Base-by-base conservation (phyloP, 2,329 filamentous ascomycete species). In the Colletotrichum noveboracense region DNA sequence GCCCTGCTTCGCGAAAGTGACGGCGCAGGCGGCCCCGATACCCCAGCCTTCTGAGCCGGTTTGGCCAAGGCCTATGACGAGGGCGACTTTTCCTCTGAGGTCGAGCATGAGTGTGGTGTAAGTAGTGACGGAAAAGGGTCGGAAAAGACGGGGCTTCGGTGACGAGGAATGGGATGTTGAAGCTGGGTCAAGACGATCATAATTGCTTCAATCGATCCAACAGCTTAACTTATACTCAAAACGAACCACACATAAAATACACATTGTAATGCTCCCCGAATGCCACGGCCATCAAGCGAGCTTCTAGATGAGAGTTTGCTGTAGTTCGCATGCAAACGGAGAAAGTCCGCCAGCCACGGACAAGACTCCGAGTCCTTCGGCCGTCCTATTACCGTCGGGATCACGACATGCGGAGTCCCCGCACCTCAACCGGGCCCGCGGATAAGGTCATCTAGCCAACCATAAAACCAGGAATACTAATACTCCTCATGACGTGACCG, bases 21-120 rank as follows among this genome's bases (percentile, higher is more conserved):
- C 84, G n/a, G 88, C 87, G 64, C 85, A 88, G 43, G 89, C 87
- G 24, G 88, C 85, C 13, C 88, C 88, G 77, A 88, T 90, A 38
- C 88, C 88, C 89, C 88, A 90, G 24, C 86, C 87, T 32, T 85
- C 83, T 58, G 82, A 80, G 21, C 85, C 83, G 18, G 83, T 83
- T 79, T 88, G 85, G 28, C 87, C 87, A 36, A 88, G 84, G 52
- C 87, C 87, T 28, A 87, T 87, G 64, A 88, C 81, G 7, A 89
- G 82, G 24, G 84, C 86, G 30, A 89, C 83, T 81, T 88, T 87
- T 38, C 84, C 82, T 16, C 81, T 82, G 24, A 88, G 80, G 69
- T 86, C 77, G 56, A 87, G 81, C 73, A 75, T 75, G 55, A 43
- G n/a, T 13, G 43, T 38, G 64, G 10, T 69, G 18, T 32, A 69